Evolutionary conservation across 2,329 filamentous ascomycete species (phyloP), one percentile per base, ranked within the genome.

Genomic region (Dichotomopilus funicola): DNA sequence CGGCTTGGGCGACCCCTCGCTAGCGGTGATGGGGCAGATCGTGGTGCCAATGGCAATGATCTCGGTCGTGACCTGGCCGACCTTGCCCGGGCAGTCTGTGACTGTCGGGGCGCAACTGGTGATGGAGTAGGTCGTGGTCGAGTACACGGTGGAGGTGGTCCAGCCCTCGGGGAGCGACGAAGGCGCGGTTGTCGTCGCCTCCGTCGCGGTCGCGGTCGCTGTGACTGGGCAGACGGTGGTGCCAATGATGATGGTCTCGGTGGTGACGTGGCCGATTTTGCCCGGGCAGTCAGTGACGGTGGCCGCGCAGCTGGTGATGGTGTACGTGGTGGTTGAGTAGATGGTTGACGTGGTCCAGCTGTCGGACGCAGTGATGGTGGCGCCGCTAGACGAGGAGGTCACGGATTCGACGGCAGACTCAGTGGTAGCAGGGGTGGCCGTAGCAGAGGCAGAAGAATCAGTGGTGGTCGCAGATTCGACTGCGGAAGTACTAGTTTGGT

Each of bases 11-110:
- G 50, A 13, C 8, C 6, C 11, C 5, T n/a, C 10, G 38, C 7
- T 53, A 7, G 58, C 59, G 35, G 58, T 56, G 49, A 64, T 55
- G 49, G 63, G 63, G 64, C 68, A 70, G 50, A 70, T 62, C 35
- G 72, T 73, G 34, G 69, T 73, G 58, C 67, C 70, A 31, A 71
- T 51, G 19, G 68, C 56, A 42, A 72, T 66, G 11, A 62, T 55
- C 33, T 69, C 63, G 5, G 69, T 72, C 7, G 66, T 66, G 43
- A 70, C 63, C 34, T 64, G 61, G 53, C 68, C 65, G n/a, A 61
- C 59, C 46, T 70, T 62, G 56, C 71, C 71, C 31, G 74, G 74
- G 69, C 75, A 78, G 64, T 74, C 66, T 7, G 67, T 62, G 38
- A 66, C 63, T 6, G 62, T 68, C 19, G 65, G 59, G 3, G 65